Evolutionary conservation across 306 rosid genomes (phyloP).

Genomic region (Malus fusca): DNA sequence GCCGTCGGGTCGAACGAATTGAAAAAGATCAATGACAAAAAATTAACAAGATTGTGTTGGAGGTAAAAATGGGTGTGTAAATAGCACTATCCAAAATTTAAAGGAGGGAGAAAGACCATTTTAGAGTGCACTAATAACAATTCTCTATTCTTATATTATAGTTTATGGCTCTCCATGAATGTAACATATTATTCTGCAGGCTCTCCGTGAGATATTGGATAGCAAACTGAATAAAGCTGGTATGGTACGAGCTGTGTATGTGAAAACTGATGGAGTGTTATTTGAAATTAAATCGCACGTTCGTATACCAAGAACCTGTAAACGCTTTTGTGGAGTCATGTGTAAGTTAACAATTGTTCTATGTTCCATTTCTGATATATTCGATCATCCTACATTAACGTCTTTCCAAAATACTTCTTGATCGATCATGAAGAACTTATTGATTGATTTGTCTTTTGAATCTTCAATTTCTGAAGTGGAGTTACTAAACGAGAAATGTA

Average conservation of each 20-base stretch:
- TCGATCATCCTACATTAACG: not conserved
- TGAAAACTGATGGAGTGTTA: constrained; percentile 25
- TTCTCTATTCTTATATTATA: not conserved
- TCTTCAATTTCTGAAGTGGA: constrained; percentile 19
- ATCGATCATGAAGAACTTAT: not conserved
- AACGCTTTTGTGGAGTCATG: constrained; percentile 34
- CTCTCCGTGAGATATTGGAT: constrained; percentile 23
- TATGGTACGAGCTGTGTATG: constrained; percentile 28
- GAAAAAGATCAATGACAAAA: too few relatives aligned
- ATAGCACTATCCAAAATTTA: too few relatives aligned
- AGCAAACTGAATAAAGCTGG: constrained; percentile 36
- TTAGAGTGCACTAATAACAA: not conserved
- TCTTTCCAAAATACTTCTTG: not conserved
- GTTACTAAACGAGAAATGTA: constrained; percentile 17
- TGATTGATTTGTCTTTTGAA: not conserved
- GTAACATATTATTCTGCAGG: not conserved
- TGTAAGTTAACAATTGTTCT: constrained; percentile 5
- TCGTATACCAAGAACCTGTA: constrained; percentile 26
- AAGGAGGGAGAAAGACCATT: not conserved
- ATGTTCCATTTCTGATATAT: too few relatives aligned
- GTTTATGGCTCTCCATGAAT: too few relatives aligned
- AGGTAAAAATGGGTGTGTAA: too few relatives aligned
- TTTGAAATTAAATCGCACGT: constrained; percentile 39
- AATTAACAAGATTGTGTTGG: too few relatives aligned
- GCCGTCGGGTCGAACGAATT: too few relatives aligned